Conservation (phyloP, 257 asterid genomes). For the Penstemon newberryi region DNA sequence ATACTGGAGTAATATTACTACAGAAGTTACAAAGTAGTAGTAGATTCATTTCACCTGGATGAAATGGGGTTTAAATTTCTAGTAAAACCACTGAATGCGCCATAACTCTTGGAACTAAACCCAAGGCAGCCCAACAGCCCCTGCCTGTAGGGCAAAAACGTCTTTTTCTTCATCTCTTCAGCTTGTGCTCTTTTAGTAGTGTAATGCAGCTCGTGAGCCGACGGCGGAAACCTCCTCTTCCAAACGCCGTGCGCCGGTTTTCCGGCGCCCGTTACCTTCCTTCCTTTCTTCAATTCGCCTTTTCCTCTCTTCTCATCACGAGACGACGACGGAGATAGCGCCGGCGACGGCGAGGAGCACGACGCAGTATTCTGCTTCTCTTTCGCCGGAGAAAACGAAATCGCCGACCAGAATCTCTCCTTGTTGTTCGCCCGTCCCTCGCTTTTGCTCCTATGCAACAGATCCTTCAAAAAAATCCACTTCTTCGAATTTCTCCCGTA, state of each 20-base stretch:
- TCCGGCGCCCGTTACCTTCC: conserved; percentile 29
- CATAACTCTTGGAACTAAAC: conserved; percentile 87
- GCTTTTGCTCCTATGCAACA: conserved; percentile 56
- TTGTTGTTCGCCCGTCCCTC: conserved; percentile 48
- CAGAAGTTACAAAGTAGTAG: no score
- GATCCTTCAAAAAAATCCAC: conserved; percentile 63
- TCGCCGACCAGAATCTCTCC: conserved; percentile 60
- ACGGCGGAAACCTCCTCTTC: conserved; percentile 49
- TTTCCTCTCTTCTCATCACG: conserved; percentile 43
- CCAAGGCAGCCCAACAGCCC: conserved; percentile 93
- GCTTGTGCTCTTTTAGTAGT: conserved; percentile 87
- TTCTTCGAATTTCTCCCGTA: conserved; percentile 64
- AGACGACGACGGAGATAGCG: conserved; percentile 48
- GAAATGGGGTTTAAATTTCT: conserved; percentile 83
- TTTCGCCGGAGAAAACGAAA: conserved; percentile 47
- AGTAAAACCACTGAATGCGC: conserved; percentile 83
- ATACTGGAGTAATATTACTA: not conserved
- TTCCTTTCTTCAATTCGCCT: conserved; percentile 28
- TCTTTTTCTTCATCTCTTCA: conserved; percentile 97
- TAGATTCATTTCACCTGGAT: conserved; percentile 49
- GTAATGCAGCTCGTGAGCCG: conserved; percentile 92
- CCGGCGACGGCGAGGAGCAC: conserved; percentile 27
- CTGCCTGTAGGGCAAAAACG: conserved; percentile 85
- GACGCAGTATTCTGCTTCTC: conserved; percentile 24
- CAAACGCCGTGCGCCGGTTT: conserved; percentile 55